phyloP scores from a whole-genome alignment of 78 protist species.

The Dictyostelium intermedium region DNA sequence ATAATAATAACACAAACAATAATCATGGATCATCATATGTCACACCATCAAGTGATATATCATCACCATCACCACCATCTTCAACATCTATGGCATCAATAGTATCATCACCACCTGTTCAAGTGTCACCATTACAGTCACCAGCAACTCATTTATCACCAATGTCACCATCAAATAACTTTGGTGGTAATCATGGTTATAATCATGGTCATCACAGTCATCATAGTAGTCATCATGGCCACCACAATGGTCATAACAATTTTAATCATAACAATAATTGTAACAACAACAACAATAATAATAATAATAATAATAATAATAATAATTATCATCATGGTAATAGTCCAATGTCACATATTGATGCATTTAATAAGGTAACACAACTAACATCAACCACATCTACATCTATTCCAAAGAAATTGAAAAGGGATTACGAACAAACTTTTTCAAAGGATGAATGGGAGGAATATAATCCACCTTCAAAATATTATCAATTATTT shows the following conservation, averaged over 20 bases:
- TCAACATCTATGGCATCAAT: not conserved
- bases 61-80: constrained; percentile 16
- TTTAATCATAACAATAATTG: not conserved
- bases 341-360: not conserved
- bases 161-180: not conserved
- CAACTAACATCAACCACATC: not conserved
- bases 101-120: constrained; percentile 18
- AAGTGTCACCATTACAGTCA: constrained; percentile 2
- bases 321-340: not conserved
- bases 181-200: not conserved
- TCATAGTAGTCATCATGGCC: not conserved
- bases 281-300: not conserved
- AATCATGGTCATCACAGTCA: not conserved
- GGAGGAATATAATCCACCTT: constrained; percentile 43
- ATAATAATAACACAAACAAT: not conserved
- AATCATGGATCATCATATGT: not conserved
- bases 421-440: constrained; percentile 55
- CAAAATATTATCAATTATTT: not conserved
- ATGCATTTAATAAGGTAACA: constrained; percentile 5
- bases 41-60: constrained; percentile 24
- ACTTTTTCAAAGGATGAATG: constrained; percentile 57
- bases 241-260: not conserved
- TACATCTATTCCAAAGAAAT: not conserved
- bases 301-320: not conserved
- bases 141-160: constrained; percentile 6